Percentiles rank a stretch among this genome's conserved stretches.
These are phyloP conservation scores for Xylaria sp. DNA, from an alignment of 495 filamentous ascomycete species.

Conservation along the genomic window DNA sequence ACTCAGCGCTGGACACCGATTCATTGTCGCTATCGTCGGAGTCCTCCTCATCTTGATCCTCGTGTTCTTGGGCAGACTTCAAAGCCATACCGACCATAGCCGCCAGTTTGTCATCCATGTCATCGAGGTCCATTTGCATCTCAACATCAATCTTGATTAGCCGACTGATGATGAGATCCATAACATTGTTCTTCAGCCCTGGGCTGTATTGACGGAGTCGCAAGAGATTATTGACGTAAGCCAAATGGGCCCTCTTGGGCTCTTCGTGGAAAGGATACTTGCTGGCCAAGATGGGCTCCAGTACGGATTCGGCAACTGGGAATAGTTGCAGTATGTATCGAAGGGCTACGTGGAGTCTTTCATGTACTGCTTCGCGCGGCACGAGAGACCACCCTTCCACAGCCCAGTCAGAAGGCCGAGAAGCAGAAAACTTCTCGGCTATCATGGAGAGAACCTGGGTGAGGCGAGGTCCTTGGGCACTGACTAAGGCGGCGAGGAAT, in stretches of 20 bases:
- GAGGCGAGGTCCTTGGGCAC: slow-evolving; percentile 69
- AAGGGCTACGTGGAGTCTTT: slow-evolving; percentile 75
- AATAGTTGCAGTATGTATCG: slow-evolving; percentile 78
- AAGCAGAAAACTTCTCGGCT: slow-evolving; percentile 71
- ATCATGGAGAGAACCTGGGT: slow-evolving; percentile 75
- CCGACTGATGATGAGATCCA: slow-evolving; percentile 79
- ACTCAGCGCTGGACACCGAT: slow-evolving; percentile 58
- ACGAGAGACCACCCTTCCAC: slow-evolving; percentile 68
- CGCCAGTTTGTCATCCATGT: slow-evolving; percentile 65
- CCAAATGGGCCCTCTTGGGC: slow-evolving; percentile 71
- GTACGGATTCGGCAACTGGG: slow-evolving; percentile 71
- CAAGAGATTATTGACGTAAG: slow-evolving; percentile 81
- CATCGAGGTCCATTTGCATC: slow-evolving; percentile 90
- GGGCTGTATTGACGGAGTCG: slow-evolving; percentile 76
- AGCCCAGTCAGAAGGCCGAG: slow-evolving; percentile 55
- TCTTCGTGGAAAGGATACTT: slow-evolving; percentile 81
- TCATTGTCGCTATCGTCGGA: slow-evolving; percentile 66
- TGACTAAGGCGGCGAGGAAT: slow-evolving; percentile 80
- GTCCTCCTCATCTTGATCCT: slow-evolving; percentile 56
- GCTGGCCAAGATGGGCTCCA: slow-evolving; percentile 67
- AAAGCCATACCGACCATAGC: slow-evolving; percentile 55
- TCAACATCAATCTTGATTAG: slow-evolving; percentile 93
- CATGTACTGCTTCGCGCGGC: slow-evolving; percentile 63
- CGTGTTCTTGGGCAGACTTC: slow-evolving; percentile 39
- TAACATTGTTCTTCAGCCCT: slow-evolving; percentile 81